phyloP scores from a whole-genome alignment of 1,139 yeast species.

The Yamadazyma sp. region DNA sequence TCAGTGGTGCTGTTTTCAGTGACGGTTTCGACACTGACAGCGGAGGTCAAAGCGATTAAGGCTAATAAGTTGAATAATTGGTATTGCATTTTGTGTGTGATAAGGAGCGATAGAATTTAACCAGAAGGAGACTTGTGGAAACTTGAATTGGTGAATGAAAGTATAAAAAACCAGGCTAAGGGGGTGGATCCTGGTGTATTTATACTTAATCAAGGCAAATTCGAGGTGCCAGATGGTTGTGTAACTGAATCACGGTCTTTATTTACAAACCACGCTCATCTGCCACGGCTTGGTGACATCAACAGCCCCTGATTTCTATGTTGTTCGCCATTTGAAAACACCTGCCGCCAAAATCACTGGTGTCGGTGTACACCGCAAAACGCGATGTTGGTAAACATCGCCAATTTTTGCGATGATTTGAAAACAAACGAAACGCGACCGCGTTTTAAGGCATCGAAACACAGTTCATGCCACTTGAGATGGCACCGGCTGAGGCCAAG shows the following conservation, averaged over 20 bases:
- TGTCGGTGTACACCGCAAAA: too few species aligned
- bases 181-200: slow-evolving; percentile 14
- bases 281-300: not conserved
- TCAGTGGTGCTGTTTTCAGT: slow-evolving; percentile 35
- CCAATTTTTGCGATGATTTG: not conserved
- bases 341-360: not conserved
- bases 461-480: not conserved
- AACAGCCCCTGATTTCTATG: slow-evolving; percentile 3
- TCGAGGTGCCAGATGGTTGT: not conserved
- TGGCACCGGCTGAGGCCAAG: too few species aligned
- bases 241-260: not conserved
- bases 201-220: slow-evolving; percentile 12
- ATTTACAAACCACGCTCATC: not conserved
- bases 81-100: slow-evolving; percentile 17
- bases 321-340: not conserved
- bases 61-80: slow-evolving; percentile 32
- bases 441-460: slow-evolving; percentile 1
- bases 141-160: too few species aligned
- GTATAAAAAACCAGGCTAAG: slow-evolving; percentile 6
- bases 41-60: slow-evolving; percentile 24
- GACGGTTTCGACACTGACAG: slow-evolving; percentile 27
- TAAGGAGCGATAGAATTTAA: slow-evolving; percentile 1
- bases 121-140: not conserved
- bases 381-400: slow-evolving; percentile 9
- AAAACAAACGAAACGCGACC: not conserved